Evolutionary conservation across 192 early-diverging fungal species (phyloP).

Genomic region (Coemansia sp.): DNA sequence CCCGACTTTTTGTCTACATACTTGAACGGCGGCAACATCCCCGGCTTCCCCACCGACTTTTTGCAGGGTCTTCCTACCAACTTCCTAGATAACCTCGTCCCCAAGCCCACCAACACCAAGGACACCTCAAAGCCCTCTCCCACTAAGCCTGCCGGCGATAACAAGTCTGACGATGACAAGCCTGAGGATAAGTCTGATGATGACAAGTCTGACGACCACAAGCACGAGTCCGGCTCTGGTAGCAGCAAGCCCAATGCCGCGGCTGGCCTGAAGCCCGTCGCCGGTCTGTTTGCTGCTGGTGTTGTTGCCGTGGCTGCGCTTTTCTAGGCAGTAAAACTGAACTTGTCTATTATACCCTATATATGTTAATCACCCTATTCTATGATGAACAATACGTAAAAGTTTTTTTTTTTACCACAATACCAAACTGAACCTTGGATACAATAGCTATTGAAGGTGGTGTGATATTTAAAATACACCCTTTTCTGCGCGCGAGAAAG

Average conservation of each 20-base stretch:
- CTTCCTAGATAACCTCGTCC: background rate
- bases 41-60: background rate
- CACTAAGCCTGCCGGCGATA: background rate
- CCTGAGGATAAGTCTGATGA: too few relatives aligned
- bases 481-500: too few relatives aligned
- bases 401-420: background rate
- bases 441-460: slow-evolving; percentile 49
- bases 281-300: slow-evolving; percentile 26
- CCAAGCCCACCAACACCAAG: background rate
- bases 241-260: slow-evolving; percentile 12
- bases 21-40: background rate
- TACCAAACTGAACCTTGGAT: slow-evolving; percentile 46
- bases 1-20: background rate
- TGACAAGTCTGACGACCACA: background rate
- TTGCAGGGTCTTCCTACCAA: background rate
- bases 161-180: background rate
- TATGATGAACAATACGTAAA: background rate
- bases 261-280: slow-evolving; percentile 18
- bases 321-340: slow-evolving; percentile 18
- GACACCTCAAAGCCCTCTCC: background rate
- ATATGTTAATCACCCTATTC: background rate
- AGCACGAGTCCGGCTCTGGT: background rate
- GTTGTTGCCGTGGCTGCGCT: slow-evolving; percentile 20
- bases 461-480: too few relatives aligned
- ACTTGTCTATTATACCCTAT: background rate